Conservation (phyloP, 345 rosid species). For the Cardamine resedifolia region DNA sequence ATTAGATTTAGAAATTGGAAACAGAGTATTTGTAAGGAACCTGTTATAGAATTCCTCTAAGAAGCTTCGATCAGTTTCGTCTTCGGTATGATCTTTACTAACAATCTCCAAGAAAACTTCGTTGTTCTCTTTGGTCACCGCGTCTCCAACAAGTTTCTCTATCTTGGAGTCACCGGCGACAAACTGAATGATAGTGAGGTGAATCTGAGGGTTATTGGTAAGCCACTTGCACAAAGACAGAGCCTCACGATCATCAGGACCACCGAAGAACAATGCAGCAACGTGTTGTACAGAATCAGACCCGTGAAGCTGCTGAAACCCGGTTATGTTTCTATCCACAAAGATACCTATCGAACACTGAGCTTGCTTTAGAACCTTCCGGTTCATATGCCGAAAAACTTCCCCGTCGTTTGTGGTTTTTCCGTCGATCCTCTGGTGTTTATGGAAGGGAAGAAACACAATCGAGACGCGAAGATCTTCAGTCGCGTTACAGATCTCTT, state of each 20-base stretch:
- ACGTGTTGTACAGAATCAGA: constrained; percentile 53
- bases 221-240: constrained; percentile 66
- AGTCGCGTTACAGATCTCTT: constrained; percentile 64
- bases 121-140: constrained; percentile 26
- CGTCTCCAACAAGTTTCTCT: constrained; percentile 25
- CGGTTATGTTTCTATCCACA: constrained; percentile 66
- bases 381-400: constrained; percentile 60
- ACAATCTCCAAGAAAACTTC: constrained; percentile 50
- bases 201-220: constrained; percentile 44
- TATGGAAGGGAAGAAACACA: constrained; percentile 77
- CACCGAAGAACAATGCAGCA: constrained; percentile 75
- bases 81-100: constrained; percentile 36
- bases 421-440: constrained; percentile 83
- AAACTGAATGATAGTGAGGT: constrained; percentile 65
- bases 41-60: constrained; percentile 59
- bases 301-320: constrained; percentile 62
- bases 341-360: constrained; percentile 78
- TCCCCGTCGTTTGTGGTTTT: constrained; percentile 62
- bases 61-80: constrained; percentile 50
- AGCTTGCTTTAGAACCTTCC: constrained; percentile 70
- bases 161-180: background rate
- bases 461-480: constrained; percentile 75
- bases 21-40: constrained; percentile 34
- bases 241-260: constrained; percentile 93
- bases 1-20: background rate